Base-by-base conservation (phyloP, 768 basidiomycete genomes). In the Coprinopsis marcescibilis region DNA sequence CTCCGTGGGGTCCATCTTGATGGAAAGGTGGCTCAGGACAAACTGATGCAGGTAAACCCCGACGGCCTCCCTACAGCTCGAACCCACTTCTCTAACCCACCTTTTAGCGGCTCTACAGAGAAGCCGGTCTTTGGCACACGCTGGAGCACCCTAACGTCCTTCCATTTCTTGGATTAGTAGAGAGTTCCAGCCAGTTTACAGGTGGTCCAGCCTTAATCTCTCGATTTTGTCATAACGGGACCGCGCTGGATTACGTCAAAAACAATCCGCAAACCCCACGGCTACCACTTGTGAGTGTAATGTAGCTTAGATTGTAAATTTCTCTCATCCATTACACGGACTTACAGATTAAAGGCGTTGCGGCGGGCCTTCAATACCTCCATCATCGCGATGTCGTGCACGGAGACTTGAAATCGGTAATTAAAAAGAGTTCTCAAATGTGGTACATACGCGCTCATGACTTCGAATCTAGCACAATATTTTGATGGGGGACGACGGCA, bases 351-450 rank as follows among this genome's bases (percentile, higher is more conserved):
- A 23, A 34, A n/a, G 59, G 50, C 3, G 21, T 54, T 1, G 50
- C 50, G 2, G 32, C 43, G 10, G 57, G 53, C 5, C 33, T 58
- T 5, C n/a, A 53, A 21, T 58, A 57, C 46, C 53, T 58, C 25
- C 57, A 58, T 34, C 29, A 38, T 7, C 30, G 43, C 1, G 34
- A 51, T 19, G 47, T 57, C 4, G 19, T 57, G 14, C 56, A 57
- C 34, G 56, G 55, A 2, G 56, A 57, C 21, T 14, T 57, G n/a
- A 55, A 56, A 53, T 34, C 45, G 12, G 54, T 53, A 5, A 34
- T 43, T 27, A 10, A n/a, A 37, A 13, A 4, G 1, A 20, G 14
- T 21, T 1, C 17, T 27, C 27, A 6, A 24, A n/a, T 4, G 35
- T 17, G 14, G 10, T 12, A 6, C 25, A 5, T 43, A 6, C 27